Evolutionary conservation across 306 rosid genomes (phyloP), one percentile per base, ranked within the genome.

Genomic region (Inga laurina): DNA sequence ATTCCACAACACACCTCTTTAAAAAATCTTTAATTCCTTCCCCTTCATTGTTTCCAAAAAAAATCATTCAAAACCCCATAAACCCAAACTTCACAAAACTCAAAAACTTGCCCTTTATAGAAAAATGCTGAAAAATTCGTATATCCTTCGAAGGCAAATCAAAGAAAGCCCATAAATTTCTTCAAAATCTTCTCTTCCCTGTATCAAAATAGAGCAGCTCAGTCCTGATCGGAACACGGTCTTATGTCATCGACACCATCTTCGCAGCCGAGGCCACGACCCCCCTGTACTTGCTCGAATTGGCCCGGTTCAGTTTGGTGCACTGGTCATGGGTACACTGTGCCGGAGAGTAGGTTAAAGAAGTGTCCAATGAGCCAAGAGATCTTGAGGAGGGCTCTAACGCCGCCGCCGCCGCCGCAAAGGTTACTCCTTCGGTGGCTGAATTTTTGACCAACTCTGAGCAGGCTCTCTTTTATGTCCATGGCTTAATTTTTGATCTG

Each of bases 391-490:
- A 90, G 92, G 78, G 96, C 96, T 5, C 56, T 92, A 71, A 37
- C 82, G 24, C 91, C 88, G 8, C 66, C 65, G 35, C 90, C 65
- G n/a, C n/a, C 1, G 35, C 90, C 51, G 19, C 86, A 89, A 21
- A 78, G 79, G 56, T 77, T 85, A 10, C 71, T 77, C 43, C 88
- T 88, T 32, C 87, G 94, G 68, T 92, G 96, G 91, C 77, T 75
- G 82, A 90, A 89, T 84, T 92, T 90, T 76, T 84, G 84, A 59
- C 89, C 96, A 14, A 85, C 79, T 69, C 94, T 92, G 8, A 92
- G 96, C 78, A 85, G 92, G 41, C 93, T 92, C 52, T 92, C 92
- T 35, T 86, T 64, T 57, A 92, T 92, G 96, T 85, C 93, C 12
- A 52, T 52, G 88, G 90, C 87, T 85, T 85, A 6, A 14, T 5